Percentiles rank a stretch among this genome's conserved stretches.
phyloP scores from a whole-genome alignment of 2,329 filamentous ascomycete genomes.

The Monosporascus sp. region DNA sequence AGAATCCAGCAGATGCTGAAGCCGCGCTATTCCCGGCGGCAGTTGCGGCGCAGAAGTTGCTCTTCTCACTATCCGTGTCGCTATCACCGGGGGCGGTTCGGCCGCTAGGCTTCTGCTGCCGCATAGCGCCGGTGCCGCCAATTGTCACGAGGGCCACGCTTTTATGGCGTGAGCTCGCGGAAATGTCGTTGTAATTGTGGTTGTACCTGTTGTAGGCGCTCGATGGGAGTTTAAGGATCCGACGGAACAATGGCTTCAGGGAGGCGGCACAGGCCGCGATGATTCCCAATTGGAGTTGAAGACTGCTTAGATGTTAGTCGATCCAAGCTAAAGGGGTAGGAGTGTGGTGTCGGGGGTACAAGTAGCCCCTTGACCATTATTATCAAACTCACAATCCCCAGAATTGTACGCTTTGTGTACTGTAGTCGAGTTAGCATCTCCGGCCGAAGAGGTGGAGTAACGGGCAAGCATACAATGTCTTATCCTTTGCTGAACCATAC shows the following conservation, averaged over 20 bases:
- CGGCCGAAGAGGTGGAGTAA: background rate
- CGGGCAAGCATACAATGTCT: conserved; percentile 24
- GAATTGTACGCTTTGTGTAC: conserved; percentile 22
- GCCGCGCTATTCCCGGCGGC: background rate
- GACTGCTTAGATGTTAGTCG: conserved; percentile 15
- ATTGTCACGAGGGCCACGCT: background rate
- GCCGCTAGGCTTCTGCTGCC: background rate
- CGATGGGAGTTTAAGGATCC: conserved; percentile 4
- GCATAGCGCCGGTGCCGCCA: background rate
- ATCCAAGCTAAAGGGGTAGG: conserved; percentile 1
- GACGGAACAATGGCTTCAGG: conserved; percentile 20
- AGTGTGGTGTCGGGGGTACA: no score
- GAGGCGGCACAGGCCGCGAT: conserved; percentile 34
- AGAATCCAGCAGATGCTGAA: background rate
- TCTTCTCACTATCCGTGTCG: background rate
- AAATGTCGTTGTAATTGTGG: background rate
- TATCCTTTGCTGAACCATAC: conserved; percentile 24
- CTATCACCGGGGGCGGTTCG: background rate
- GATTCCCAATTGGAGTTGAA: conserved; percentile 35
- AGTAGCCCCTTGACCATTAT: no score
- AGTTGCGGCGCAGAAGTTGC: background rate
- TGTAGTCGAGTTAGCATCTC: background rate
- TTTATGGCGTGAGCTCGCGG: background rate
- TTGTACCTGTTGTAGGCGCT: conserved; percentile 1
- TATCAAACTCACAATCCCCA: conserved; percentile 27